phyloP scores from a whole-genome alignment of 2,329 filamentous ascomycete genomes.

The Cercospora beticola region DNA sequence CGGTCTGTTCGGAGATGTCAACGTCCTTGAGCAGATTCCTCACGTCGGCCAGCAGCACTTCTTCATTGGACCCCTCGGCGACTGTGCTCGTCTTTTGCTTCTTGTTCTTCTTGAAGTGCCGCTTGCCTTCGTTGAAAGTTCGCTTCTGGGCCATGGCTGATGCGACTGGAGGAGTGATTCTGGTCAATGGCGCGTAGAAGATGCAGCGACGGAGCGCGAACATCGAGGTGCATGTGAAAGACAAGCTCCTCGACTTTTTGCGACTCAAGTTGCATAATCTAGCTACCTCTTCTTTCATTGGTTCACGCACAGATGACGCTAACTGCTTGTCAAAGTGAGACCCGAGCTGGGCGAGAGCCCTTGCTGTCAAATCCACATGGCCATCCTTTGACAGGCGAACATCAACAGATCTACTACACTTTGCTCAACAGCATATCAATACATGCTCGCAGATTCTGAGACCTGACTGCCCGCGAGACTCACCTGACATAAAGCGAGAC shows the following conservation, averaged over 20 bases:
- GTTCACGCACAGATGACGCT: background rate
- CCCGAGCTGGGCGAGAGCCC: conserved; percentile 6
- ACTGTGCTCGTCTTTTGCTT: conserved; percentile 47
- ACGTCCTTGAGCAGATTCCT: conserved; percentile 43
- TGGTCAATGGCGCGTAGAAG: background rate
- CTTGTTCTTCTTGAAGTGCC: conserved; percentile 48
- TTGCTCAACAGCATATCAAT: background rate
- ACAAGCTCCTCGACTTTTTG: conserved; percentile 1
- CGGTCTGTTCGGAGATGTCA: conserved; percentile 20
- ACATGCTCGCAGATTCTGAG: background rate
- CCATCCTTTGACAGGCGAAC: background rate
- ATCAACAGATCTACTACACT: background rate
- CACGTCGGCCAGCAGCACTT: conserved; percentile 50
- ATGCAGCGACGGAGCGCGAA: conserved; percentile 14
- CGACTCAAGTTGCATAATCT: background rate
- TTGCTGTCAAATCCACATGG: conserved; percentile 2
- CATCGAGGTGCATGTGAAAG: conserved; percentile 9
- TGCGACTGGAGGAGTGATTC: background rate
- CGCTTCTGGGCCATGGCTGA: conserved; percentile 38
- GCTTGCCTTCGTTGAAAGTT: conserved; percentile 40
- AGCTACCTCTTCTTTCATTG: background rate
- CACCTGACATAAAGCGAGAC: background rate
- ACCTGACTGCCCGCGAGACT: background rate
- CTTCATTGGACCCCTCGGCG: conserved; percentile 50
- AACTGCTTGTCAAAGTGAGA: conserved; percentile 3